Base-by-base conservation (phyloP, 805 yeast species). In the Myxozyma geophila region DNA sequence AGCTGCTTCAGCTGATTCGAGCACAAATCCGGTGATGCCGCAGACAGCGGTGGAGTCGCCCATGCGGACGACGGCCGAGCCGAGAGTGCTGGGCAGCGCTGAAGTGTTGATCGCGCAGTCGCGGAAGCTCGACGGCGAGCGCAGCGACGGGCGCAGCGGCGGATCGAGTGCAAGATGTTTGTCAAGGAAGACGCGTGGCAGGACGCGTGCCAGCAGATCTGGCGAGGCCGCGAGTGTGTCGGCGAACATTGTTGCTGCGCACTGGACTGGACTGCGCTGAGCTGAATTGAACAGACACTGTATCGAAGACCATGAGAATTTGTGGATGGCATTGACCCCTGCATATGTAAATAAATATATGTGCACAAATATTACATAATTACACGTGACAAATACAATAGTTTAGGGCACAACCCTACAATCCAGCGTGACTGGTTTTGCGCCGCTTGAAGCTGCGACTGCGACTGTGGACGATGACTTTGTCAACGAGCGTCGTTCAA, bases 1-100 rank as follows among this genome's bases (percentile, higher is more conserved):
- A 7, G 48, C 43, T 13, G 39, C 63, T 12, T 37, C 54, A 15
- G 40, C 53, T 4, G 57, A 5, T 6, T 50, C 52, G 23, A 60
- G 17, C 1, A 57, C 37, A 21, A 50, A 63, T 12, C 57, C 64
- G 8, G 69, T 57, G 23, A 66, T 66, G 13, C 69, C 69, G 52
- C 69, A 66, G 13, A 63, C 60, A 41, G 67, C 69, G 23, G 59
- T 44, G 43, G 58, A 39, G 28, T 59, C 55, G 33, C 69, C 69
- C 15, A 66, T 36, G n/a, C 69, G 55, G 12, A 63, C 69, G 35
- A 66, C 64, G 6, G 69, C 64, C 23, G 69, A 66, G 15, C 69
- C 69, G 43, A 63, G 44, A 13, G 67, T 57, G 58, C 52, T 50
- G 5, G 63, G 59, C 2, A 66, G 49, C 7, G 69, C 57, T n/a